Evolutionary conservation across 2,329 filamentous ascomycete genomes (phyloP).

Genomic region (Epichloe typhina): DNA sequence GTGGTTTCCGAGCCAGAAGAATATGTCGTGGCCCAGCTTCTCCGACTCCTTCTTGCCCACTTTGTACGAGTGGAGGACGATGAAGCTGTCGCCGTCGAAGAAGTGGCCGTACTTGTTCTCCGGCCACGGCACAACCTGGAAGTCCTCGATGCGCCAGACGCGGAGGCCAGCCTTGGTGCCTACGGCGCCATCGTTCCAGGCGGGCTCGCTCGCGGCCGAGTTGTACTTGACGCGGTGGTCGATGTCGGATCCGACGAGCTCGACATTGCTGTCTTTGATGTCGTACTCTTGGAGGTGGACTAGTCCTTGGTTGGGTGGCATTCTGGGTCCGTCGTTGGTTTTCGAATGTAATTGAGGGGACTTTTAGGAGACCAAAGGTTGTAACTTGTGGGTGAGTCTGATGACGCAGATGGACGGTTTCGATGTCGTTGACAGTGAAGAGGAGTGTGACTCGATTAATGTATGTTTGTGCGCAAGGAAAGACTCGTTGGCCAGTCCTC

Average conservation of each 20-base stretch:
- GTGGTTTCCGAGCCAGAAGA: constrained; percentile 55
- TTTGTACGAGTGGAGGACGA: constrained; percentile 47
- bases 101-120: constrained; percentile 44
- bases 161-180: constrained; percentile 40
- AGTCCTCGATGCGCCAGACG: constrained; percentile 56
- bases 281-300: constrained; percentile 52
- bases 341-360: no score
- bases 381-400: no score
- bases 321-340: constrained; percentile 17
- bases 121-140: constrained; percentile 50
- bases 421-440: no score
- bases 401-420: no score
- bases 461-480: no score
- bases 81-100: constrained; percentile 56
- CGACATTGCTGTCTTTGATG: constrained; percentile 55
- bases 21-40: constrained; percentile 48
- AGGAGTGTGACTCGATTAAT: no score
- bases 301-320: constrained; percentile 49
- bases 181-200: constrained; percentile 48
- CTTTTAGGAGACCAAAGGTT: no score
- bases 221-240: constrained; percentile 57
- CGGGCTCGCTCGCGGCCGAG: constrained; percentile 50
- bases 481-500: no score
- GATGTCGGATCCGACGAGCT: constrained; percentile 48
- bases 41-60: constrained; percentile 29